A percentile compares a stretch with the other conserved stretches of the same genome.
Conservation (phyloP, 2,329 filamentous ascomycete species). For the Diplodia seriata region DNA sequence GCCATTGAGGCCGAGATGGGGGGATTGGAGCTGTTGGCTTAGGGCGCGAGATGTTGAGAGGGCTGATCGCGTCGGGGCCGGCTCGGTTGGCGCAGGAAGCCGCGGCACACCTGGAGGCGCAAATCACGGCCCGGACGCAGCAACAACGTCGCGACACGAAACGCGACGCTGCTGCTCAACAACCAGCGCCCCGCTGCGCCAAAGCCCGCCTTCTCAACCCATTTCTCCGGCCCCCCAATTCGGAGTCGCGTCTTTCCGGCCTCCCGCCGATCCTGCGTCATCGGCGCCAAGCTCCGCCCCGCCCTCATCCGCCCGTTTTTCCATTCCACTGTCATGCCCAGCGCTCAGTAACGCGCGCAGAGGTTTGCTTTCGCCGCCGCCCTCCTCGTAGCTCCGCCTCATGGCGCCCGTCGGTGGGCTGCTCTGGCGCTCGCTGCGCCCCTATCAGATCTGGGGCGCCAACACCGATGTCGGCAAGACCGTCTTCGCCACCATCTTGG, state of each 20-base stretch:
- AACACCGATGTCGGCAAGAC: slow-evolving; percentile 90
- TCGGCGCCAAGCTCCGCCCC: not conserved
- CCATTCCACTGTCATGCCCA: slow-evolving; percentile 2
- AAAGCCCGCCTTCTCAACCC: not conserved
- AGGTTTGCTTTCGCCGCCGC: not conserved
- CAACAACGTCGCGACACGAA: not conserved
- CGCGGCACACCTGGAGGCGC: not conserved
- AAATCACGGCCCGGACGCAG: not conserved
- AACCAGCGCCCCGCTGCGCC: not conserved
- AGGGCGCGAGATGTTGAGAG: no score
- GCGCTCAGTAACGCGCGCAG: slow-evolving; percentile 3
- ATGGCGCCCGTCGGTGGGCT: slow-evolving; percentile 61
- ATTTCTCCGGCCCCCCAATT: slow-evolving; percentile 15
- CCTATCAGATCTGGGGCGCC: slow-evolving; percentile 80
- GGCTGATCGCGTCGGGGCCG: not conserved
- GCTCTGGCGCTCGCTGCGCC: slow-evolving; percentile 71
- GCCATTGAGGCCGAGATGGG: slow-evolving; percentile 12
- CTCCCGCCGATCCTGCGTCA: slow-evolving; percentile 18
- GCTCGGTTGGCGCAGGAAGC: slow-evolving; percentile 22
- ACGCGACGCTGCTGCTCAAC: slow-evolving; percentile 9
- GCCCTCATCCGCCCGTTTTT: not conserved
- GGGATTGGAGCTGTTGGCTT: not conserved
- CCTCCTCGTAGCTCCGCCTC: slow-evolving; percentile 37
- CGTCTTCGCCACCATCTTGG: slow-evolving; percentile 75
- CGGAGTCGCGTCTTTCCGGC: no score